Conservation (phyloP, 192 early-diverging fungal species). For the Backusella mclennaniae region DNA sequence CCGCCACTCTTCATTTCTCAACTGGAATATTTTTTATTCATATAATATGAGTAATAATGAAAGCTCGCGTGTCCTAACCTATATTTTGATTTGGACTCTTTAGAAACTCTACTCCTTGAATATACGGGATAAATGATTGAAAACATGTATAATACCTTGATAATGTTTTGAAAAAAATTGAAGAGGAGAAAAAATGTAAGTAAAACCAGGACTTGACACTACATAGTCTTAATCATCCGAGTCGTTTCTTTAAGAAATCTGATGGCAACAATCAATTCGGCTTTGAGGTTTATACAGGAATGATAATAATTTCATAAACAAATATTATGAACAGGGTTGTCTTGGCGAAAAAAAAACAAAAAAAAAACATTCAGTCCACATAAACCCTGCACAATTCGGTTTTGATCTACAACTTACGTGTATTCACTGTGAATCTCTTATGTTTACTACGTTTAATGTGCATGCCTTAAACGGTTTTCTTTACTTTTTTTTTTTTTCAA, state of each 20-base stretch:
- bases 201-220: not conserved
- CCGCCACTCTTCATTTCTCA: not conserved
- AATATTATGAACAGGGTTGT: not conserved
- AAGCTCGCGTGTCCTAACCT: not conserved
- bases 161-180: not conserved
- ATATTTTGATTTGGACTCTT: not conserved
- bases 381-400: not conserved
- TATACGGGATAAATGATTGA: constrained; percentile 1
- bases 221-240: not conserved
- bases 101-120: not conserved
- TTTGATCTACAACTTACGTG: not conserved
- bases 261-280: not conserved
- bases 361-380: not conserved
- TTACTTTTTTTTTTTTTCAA: not conserved
- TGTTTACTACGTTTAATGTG: not conserved
- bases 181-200: not conserved
- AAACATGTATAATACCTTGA: not conserved
- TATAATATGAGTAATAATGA: not conserved
- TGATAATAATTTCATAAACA: not conserved
- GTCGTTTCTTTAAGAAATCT: not conserved
- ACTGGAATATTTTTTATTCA: not conserved
- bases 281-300: not conserved
- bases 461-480: not conserved
- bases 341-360: not conserved
- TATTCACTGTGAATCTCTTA: not conserved